A percentile compares a stretch with the other conserved stretches of the same genome.
Evolutionary conservation across 75 land plant species (phyloP).

Genomic region (Pinus taeda): DNA sequence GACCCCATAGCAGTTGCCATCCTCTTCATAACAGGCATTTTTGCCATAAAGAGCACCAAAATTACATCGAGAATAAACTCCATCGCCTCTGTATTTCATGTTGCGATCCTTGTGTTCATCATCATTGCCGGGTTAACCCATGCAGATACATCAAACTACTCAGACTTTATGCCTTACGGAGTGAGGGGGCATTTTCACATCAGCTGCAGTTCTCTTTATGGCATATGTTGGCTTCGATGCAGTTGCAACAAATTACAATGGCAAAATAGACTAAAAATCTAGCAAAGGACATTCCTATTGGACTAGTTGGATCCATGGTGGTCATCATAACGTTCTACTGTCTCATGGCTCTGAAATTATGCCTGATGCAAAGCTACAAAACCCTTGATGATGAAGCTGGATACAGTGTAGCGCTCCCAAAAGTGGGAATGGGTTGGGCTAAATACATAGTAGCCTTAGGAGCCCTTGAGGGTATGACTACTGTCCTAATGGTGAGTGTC

Average conservation of each 20-base stretch:
- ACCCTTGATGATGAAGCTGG: constrained; percentile 47
- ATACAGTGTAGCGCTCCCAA: constrained; percentile 43
- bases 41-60: constrained; percentile 58
- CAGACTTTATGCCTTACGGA: constrained; percentile 59
- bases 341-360: constrained; percentile 43
- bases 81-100: constrained; percentile 60
- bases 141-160: constrained; percentile 46
- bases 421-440: constrained; percentile 71
- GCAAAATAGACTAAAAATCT: constrained; percentile 76
- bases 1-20: constrained; percentile 78
- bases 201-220: constrained; percentile 51
- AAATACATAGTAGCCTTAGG: constrained; percentile 83
- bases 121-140: constrained; percentile 77
- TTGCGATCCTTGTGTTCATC: constrained; percentile 61
- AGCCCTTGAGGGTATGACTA: constrained; percentile 86
- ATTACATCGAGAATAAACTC: constrained; percentile 64
- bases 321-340: constrained; percentile 39
- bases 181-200: constrained; percentile 54
- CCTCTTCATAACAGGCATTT: constrained; percentile 26
- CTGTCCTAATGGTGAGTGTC: constrained; percentile 64
- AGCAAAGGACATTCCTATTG: constrained; percentile 65
- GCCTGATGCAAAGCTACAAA: constrained; percentile 39
- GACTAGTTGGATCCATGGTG: constrained; percentile 61
- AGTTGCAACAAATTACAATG: constrained; percentile 59
- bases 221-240: constrained; percentile 84